phyloP scores from a whole-genome alignment of 805 yeast species.

The Wickerhamiella spandovensis region DNA sequence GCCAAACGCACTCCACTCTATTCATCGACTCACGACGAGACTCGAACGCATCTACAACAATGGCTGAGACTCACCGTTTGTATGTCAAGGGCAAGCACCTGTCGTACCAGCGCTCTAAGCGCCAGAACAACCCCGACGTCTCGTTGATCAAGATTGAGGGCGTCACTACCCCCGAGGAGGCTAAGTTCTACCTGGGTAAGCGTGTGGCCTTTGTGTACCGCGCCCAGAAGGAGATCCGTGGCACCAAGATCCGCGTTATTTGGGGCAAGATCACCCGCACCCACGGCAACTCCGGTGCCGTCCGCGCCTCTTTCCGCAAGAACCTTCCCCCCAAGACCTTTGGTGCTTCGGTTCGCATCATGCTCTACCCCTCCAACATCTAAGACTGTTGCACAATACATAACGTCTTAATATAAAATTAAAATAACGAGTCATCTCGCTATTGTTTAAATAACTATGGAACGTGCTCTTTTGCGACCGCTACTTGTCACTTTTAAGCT shows the following conservation, averaged over 20 bases:
- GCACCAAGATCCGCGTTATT: conserved; percentile 97
- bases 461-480: no score
- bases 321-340: conserved; percentile 99
- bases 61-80: conserved; percentile 30
- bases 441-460: not conserved
- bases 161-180: conserved; percentile 82
- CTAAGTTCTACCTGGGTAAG: conserved; percentile 99
- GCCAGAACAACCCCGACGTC: conserved; percentile 94
- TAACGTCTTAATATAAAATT: conserved; percentile 4
- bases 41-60: conserved; percentile 6
- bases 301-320: conserved; percentile 97
- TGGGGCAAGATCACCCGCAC: conserved; percentile 99
- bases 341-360: conserved; percentile 99
- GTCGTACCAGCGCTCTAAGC: conserved; percentile 99
- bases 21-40: not conserved
- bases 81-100: conserved; percentile 99
- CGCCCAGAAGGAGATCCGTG: conserved; percentile 95
- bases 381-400: conserved; percentile 28
- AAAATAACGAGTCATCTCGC: conserved; percentile 1
- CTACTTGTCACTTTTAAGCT: no score
- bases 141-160: conserved; percentile 96
- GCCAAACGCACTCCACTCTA: not conserved
- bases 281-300: conserved; percentile 97
- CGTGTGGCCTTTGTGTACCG: conserved; percentile 99
- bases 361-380: conserved; percentile 99